Evolutionary conservation across 139 green algal genomes (phyloP), one percentile per base, ranked within the genome.

Genomic region (Closterium sp.): DNA sequence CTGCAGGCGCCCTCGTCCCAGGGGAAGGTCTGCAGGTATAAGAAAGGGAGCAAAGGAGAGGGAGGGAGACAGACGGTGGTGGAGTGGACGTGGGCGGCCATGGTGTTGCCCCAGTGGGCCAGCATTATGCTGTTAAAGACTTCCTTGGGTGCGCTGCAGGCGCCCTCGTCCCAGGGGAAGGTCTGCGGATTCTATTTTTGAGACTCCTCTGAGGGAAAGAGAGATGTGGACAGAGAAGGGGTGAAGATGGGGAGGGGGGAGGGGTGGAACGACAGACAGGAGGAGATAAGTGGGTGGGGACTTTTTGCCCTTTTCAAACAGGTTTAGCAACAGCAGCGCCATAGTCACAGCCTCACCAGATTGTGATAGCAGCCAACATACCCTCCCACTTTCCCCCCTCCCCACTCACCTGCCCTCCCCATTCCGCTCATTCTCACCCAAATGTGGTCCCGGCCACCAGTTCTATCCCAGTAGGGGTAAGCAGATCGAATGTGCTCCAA

Each of bases 1-100:
- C n/a, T 34, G 89, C 89, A 92, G 0, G 89, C 76, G 0, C 89
- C 89, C 55, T 92, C 89, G 16, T 92, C 89, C 83, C 43, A 69
- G 43, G 43, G 43, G 43, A 69, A 69, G 43, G 43, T 28, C 43
- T 69, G 43, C 7, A 25, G 43, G 0, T 25, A 55, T 2, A 16
- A 69, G 8, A 25, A 1, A 28, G 43, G 43, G 12, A 28, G 43
- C 43, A 69, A 28, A 66, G 38, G 38, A 23, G 38, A n/a, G n/a
- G n/a, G n/a, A n/a, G n/a, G n/a, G n/a, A n/a, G n/a, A n/a, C n/a
- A n/a, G n/a, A 19, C 64, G n/a, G 81, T 85, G n/a, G 6, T 85
- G 81, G 81, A 85, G n/a, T 85, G n/a, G 28, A 12, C 21, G 6
- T 85, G 81, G n/a, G 81, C 9, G n/a, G n/a, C 30, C 81, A 85